Conservation (phyloP, 2,329 filamentous ascomycete genomes). For the Thermothelomyces thermophilus region DNA sequence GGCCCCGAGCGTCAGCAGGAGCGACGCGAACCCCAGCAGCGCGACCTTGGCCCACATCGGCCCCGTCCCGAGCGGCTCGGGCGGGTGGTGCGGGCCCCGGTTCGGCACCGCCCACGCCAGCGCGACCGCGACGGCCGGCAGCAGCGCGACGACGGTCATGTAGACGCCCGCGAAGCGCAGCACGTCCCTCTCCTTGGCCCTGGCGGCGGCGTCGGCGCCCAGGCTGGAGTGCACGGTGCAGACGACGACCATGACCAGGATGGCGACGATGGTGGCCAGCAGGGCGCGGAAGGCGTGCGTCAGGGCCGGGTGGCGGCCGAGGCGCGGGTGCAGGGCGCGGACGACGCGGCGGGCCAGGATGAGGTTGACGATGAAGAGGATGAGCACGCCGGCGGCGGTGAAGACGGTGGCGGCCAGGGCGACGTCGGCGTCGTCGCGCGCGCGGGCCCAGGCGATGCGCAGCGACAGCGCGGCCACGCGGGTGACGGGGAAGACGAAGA, state of each 20-base stretch:
- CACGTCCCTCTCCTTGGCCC: constrained; percentile 51
- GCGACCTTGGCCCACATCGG: constrained; percentile 57
- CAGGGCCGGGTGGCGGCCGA: constrained; percentile 60
- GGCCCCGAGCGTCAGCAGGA: constrained; percentile 61
- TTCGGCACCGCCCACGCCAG: constrained; percentile 27
- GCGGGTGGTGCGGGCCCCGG: constrained; percentile 10
- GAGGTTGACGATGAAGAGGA: constrained; percentile 73
- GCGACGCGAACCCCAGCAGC: constrained; percentile 53
- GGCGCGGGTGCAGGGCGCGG: constrained; percentile 59
- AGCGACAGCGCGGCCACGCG: constrained; percentile 46
- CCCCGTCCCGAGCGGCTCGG: constrained; percentile 61
- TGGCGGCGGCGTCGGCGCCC: constrained; percentile 49
- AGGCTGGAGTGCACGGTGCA: constrained; percentile 62
- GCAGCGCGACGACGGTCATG: constrained; percentile 59
- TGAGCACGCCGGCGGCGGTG: constrained; percentile 63
- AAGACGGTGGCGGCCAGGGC: constrained; percentile 61
- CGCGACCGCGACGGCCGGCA: constrained; percentile 53
- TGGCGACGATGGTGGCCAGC: constrained; percentile 41
- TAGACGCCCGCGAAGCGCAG: constrained; percentile 57
- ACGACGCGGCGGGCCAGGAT: constrained; percentile 69
- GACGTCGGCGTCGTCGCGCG: constrained; percentile 35
- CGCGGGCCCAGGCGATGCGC: constrained; percentile 47
- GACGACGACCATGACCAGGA: constrained; percentile 22
- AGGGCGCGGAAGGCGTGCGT: constrained; percentile 35
- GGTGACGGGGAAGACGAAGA: constrained; percentile 54